Evolutionary conservation across 225 moss, liverwort and hornwort species (phyloP).

Genomic region (Pseudoscleropodium purum): DNA sequence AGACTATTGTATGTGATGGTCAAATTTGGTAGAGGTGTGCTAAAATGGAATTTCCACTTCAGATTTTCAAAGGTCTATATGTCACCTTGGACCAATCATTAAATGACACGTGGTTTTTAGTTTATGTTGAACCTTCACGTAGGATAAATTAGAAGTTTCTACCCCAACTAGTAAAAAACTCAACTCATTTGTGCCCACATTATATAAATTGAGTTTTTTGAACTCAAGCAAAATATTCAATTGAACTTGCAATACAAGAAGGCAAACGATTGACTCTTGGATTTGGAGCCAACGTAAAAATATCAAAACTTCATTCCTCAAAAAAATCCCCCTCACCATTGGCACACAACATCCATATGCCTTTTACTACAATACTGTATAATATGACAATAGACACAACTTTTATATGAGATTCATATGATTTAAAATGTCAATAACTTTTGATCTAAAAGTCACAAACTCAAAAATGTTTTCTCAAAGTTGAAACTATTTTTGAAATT

Average conservation of each 20-base stretch:
- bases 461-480: neutral
- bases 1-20: neutral
- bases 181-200: neutral
- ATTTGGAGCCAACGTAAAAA: neutral
- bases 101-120: no score
- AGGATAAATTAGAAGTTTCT: neutral
- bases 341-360: neutral
- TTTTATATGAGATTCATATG: neutral
- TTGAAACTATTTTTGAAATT: neutral
- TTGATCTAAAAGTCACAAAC: no score
- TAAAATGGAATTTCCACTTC: neutral
- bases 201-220: neutral
- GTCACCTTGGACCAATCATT: neutral
- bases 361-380: rapidly evolving
- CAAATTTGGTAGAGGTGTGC: neutral
- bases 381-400: rapidly evolving
- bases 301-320: neutral
- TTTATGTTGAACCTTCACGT: rapidly evolving
- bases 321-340: rapidly evolving
- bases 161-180: neutral
- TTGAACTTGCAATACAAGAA: rapidly evolving
- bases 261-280: rapidly evolving
- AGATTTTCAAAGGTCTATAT: neutral
- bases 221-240: neutral
- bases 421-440: neutral